A percentile compares a stretch with the other conserved stretches of the same genome.
Evolutionary conservation across 2,329 filamentous ascomycete species (phyloP).

Genomic region (Clarireedia hainanense): DNA sequence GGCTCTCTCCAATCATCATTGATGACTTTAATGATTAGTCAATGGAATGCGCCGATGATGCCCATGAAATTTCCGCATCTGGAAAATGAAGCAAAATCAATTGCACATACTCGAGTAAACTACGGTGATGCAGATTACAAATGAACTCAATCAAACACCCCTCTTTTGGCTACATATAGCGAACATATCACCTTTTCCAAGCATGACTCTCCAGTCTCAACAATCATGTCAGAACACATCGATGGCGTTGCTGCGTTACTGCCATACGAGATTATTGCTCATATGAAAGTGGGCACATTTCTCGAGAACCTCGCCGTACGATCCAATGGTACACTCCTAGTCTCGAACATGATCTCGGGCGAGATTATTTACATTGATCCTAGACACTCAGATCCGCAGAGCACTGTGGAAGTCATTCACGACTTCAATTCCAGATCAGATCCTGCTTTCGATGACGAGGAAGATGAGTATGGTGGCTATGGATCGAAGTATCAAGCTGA

Average conservation of each 20-base stretch:
- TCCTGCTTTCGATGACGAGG: no score
- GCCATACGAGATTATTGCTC: not conserved
- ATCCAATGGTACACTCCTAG: conserved; percentile 43
- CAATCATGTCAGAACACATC: not conserved
- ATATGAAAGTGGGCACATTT: conserved; percentile 3
- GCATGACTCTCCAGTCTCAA: no score
- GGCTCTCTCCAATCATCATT: no score
- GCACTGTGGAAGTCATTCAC: not conserved
- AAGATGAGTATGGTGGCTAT: not conserved
- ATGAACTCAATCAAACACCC: no score
- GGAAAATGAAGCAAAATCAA: no score
- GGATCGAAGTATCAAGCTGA: conserved; percentile 1
- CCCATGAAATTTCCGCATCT: no score
- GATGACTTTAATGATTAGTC: no score
- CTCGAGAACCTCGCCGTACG: conserved; percentile 29
- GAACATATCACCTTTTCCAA: no score
- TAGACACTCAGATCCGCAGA: not conserved
- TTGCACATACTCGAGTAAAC: no score
- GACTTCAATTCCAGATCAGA: not conserved
- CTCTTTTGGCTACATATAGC: no score
- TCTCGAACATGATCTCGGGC: conserved; percentile 27
- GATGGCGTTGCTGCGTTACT: not conserved
- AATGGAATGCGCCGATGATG: no score
- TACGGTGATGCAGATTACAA: no score
- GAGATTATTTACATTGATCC: conserved; percentile 21